phyloP scores from a whole-genome alignment of 2,329 filamentous ascomycete genomes.

The Pyrenochaeta sp. region DNA sequence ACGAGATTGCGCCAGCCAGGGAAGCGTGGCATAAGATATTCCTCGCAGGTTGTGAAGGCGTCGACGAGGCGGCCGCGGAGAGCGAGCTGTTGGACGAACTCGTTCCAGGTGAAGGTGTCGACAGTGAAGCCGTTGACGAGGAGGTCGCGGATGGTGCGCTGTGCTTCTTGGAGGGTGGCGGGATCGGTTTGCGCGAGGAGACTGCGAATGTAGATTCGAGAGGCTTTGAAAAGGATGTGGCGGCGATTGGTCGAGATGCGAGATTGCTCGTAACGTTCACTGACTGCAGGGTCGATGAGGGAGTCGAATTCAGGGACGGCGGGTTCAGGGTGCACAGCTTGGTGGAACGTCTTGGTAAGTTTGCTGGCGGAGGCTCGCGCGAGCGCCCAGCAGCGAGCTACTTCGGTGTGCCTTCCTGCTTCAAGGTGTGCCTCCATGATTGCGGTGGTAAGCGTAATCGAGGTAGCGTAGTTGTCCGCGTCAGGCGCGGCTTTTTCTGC shows the following conservation, averaged over 20 bases:
- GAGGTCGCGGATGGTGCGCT: slow-evolving; percentile 61
- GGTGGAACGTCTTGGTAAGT: slow-evolving; percentile 42
- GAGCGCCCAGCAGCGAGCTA: slow-evolving; percentile 72
- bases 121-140: slow-evolving; percentile 74
- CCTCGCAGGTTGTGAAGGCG: slow-evolving; percentile 79
- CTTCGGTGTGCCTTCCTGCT: slow-evolving; percentile 65
- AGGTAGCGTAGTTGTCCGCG: slow-evolving; percentile 24
- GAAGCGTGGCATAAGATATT: slow-evolving; percentile 79
- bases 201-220: slow-evolving; percentile 63
- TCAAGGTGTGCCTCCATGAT: slow-evolving; percentile 73
- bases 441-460: slow-evolving; percentile 56
- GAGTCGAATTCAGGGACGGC: slow-evolving; percentile 20
- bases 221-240: slow-evolving; percentile 58
- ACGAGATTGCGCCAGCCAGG: slow-evolving; percentile 69
- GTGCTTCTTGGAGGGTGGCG: slow-evolving; percentile 36
- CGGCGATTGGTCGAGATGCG: slow-evolving; percentile 50
- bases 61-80: slow-evolving; percentile 66
- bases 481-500: slow-evolving; percentile 26
- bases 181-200: slow-evolving; percentile 58
- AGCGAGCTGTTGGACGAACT: slow-evolving; percentile 74
- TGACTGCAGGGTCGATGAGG: slow-evolving; percentile 31
- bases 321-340: slow-evolving; percentile 46
- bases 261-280: slow-evolving; percentile 26
- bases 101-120: slow-evolving; percentile 82
- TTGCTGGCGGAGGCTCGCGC: slow-evolving; percentile 63